These are phyloP conservation scores for Larix kaempferi DNA, from an alignment of 75 land plant genomes.

Conservation along the genomic window DNA sequence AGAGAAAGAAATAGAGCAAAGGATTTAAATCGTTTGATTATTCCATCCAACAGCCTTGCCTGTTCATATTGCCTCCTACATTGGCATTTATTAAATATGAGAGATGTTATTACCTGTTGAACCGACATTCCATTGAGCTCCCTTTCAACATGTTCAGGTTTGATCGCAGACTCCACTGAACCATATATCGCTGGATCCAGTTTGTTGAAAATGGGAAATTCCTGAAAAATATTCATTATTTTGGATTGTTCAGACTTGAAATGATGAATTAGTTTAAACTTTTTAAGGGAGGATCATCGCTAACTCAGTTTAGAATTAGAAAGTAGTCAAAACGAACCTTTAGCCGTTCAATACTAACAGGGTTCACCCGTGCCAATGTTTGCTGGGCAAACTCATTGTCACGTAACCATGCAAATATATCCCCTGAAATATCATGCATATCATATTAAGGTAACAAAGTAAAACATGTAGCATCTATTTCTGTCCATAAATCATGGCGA, in stretches of 20 bases:
- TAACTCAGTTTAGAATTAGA: neutral
- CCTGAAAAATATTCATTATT: slow-evolving; percentile 21
- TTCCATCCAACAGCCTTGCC: too few relatives aligned
- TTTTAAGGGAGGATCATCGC: neutral
- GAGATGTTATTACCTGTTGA: slow-evolving; percentile 44
- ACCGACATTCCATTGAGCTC: slow-evolving; percentile 65
- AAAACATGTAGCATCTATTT: neutral
- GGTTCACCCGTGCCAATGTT: slow-evolving; percentile 80
- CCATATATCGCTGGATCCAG: slow-evolving; percentile 74
- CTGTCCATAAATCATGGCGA: neutral
- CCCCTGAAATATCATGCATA: slow-evolving; percentile 33
- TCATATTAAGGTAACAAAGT: neutral
- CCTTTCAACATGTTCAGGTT: slow-evolving; percentile 44
- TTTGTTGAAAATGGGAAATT: slow-evolving; percentile 75
- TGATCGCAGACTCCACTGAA: slow-evolving; percentile 75
- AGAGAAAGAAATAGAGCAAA: too few relatives aligned
- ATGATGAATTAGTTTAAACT: neutral
- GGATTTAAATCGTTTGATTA: too few relatives aligned
- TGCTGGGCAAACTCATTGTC: slow-evolving; percentile 86
- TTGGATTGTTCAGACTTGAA: neutral
- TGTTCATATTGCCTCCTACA: too few relatives aligned
- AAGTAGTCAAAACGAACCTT: slow-evolving; percentile 34
- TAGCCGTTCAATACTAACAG: slow-evolving; percentile 66
- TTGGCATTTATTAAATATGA: neutral
- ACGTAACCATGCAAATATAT: slow-evolving; percentile 83